phyloP scores from a whole-genome alignment of 805 yeast genomes.

The Pichia kluyveri region DNA sequence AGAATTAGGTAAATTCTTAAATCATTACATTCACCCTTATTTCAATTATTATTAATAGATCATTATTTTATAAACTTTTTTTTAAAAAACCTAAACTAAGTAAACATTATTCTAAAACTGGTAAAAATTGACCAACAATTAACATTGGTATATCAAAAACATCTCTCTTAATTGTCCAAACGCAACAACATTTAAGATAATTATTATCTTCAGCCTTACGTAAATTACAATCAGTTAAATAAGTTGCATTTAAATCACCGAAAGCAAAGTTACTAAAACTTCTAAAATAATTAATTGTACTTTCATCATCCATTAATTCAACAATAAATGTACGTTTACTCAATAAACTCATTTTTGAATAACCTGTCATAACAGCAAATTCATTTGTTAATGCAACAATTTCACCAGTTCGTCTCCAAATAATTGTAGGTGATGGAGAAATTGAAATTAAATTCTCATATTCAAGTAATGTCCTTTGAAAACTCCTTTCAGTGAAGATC shows the following conservation, averaged over 20 bases:
- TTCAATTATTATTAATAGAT: no score
- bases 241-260: conserved; percentile 48
- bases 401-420: conserved; percentile 84
- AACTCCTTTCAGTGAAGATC: conserved; percentile 49
- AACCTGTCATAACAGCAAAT: conserved; percentile 60
- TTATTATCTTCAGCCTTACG: conserved; percentile 30
- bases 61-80: no score
- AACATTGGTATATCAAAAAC: conserved; percentile 79
- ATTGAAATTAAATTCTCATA: conserved; percentile 44
- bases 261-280: conserved; percentile 66
- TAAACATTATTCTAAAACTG: conserved; percentile 34
- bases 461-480: conserved; percentile 50
- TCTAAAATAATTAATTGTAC: conserved; percentile 63
- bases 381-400: conserved; percentile 73
- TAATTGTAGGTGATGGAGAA: conserved; percentile 70
- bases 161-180: conserved; percentile 81
- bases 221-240: conserved; percentile 41
- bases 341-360: conserved; percentile 46
- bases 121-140: conserved; percentile 73
- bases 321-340: conserved; percentile 60
- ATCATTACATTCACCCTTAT: no score
- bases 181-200: conserved; percentile 55
- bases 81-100: no score
- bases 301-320: conserved; percentile 75
- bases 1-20: background rate